Evolutionary conservation across 805 yeast species (phyloP).

Genomic region (Schwanniomyces pseudopolymorphus): DNA sequence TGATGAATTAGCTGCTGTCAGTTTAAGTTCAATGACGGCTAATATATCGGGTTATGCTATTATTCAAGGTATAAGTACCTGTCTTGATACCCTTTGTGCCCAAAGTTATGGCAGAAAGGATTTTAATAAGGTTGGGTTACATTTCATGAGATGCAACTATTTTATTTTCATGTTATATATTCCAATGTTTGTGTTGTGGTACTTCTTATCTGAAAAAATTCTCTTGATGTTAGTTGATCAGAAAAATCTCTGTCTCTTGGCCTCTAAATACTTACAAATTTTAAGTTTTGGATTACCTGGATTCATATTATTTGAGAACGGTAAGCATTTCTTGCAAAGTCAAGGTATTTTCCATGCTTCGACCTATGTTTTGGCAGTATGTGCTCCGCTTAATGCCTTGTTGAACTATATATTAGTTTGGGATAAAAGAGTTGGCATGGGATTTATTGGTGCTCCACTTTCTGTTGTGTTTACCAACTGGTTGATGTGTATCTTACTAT

Average conservation of each 20-base stretch:
- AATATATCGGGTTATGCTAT: slow-evolving; percentile 74
- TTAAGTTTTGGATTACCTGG: slow-evolving; percentile 71
- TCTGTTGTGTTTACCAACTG: slow-evolving; percentile 72
- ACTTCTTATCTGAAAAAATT: slow-evolving; percentile 50
- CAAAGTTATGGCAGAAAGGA: slow-evolving; percentile 75
- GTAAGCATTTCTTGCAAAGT: slow-evolving; percentile 71
- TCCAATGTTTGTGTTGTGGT: slow-evolving; percentile 64
- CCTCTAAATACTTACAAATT: slow-evolving; percentile 56
- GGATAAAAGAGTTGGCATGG: slow-evolving; percentile 54
- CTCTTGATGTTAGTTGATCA: slow-evolving; percentile 31
- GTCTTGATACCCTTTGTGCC: slow-evolving; percentile 74
- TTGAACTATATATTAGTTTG: slow-evolving; percentile 72
- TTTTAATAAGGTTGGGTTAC: slow-evolving; percentile 62
- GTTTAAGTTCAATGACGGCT: slow-evolving; percentile 75
- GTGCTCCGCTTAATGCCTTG: slow-evolving; percentile 73
- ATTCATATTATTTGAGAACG: slow-evolving; percentile 67
- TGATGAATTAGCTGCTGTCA: slow-evolving; percentile 71
- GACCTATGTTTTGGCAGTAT: slow-evolving; percentile 63
- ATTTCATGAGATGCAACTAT: slow-evolving; percentile 65
- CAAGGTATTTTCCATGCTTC: slow-evolving; percentile 82
- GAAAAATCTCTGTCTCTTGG: slow-evolving; percentile 39
- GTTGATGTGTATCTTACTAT: slow-evolving; percentile 61
- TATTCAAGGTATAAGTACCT: slow-evolving; percentile 76
- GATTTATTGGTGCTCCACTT: slow-evolving; percentile 76
- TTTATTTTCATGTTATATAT: slow-evolving; percentile 50